Evolutionary conservation across 75 land plant species (phyloP).

Genomic region (Sequoia sempervirens): DNA sequence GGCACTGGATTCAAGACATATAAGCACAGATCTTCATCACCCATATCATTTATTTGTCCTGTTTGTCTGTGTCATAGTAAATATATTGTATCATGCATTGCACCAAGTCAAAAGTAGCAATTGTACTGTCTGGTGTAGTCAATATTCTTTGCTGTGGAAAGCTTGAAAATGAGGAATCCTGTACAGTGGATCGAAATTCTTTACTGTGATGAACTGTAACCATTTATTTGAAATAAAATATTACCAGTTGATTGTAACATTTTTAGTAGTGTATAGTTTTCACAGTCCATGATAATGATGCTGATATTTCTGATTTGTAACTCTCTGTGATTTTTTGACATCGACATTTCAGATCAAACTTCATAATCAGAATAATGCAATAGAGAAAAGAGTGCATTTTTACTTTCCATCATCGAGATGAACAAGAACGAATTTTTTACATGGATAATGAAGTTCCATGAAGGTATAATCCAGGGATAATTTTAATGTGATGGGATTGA

Average conservation of each 20-base stretch:
- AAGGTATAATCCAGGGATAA: background rate
- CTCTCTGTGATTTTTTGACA: too few species aligned
- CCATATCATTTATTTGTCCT: background rate
- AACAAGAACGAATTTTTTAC: too few species aligned
- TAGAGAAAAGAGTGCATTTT: too few species aligned
- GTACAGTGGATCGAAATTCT: background rate
- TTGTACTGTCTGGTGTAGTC: background rate
- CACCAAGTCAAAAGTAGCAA: background rate
- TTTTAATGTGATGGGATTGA: background rate
- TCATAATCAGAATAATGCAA: too few species aligned
- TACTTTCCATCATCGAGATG: too few species aligned
- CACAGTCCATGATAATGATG: too few species aligned
- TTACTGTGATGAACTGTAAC: background rate
- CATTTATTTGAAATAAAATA: background rate
- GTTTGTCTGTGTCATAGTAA: background rate
- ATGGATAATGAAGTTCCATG: too few species aligned
- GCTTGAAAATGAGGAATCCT: background rate
- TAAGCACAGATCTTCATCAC: conserved; percentile 22
- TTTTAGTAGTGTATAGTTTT: too few species aligned
- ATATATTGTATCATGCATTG: background rate
- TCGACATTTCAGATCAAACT: too few species aligned
- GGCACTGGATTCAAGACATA: conserved; percentile 59
- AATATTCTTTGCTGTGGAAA: background rate
- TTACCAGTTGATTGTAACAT: background rate
- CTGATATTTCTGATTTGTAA: too few species aligned